These are phyloP conservation scores for Phytopythium delawarense DNA, from an alignment of 352 stramenopile genomes.

Conservation along the genomic window DNA sequence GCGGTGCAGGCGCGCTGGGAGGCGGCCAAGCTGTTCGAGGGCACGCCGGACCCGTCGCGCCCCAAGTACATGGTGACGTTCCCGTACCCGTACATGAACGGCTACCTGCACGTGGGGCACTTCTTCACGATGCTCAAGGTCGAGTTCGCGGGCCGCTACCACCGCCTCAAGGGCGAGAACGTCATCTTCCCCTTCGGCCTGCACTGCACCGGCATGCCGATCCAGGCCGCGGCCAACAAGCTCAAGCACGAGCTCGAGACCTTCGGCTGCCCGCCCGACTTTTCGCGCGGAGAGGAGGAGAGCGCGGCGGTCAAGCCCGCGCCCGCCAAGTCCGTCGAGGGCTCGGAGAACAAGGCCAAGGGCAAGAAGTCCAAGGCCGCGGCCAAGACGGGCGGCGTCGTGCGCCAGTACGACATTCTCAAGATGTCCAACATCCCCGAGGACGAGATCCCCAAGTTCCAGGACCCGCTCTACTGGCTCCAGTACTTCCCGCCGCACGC, in stretches of 20 bases:
- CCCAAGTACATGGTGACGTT: slow-evolving; percentile 99
- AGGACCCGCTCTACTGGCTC: slow-evolving; percentile 98
- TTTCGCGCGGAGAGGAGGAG: slow-evolving; percentile 33
- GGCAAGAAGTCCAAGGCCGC: slow-evolving; percentile 98
- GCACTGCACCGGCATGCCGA: slow-evolving; percentile 99
- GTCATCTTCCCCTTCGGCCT: slow-evolving; percentile 99
- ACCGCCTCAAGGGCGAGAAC: slow-evolving; percentile 98
- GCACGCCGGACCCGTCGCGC: slow-evolving; percentile 66
- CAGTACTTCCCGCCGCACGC: slow-evolving; percentile 98
- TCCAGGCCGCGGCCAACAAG: slow-evolving; percentile 99
- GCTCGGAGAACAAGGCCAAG: slow-evolving; percentile 83
- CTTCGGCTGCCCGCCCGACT: slow-evolving; percentile 94
- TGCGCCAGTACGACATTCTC: slow-evolving; percentile 99
- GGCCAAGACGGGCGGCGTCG: slow-evolving; percentile 96
- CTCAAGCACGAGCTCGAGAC: slow-evolving; percentile 96
- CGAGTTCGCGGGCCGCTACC: slow-evolving; percentile 88
- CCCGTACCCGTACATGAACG: slow-evolving; percentile 99
- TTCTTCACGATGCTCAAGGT: slow-evolving; percentile 99
- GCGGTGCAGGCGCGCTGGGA: slow-evolving; percentile 89
- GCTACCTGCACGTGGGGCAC: slow-evolving; percentile 97
- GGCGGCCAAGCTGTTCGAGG: slow-evolving; percentile 89
- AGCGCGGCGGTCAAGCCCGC: slow-evolving; percentile 2
- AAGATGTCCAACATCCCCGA: slow-evolving; percentile 89
- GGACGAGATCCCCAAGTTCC: slow-evolving; percentile 97
- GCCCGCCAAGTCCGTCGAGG: slow-evolving; percentile 71